Evolutionary conservation across 768 basidiomycete genomes (phyloP).

Genomic region (Tylopilus vinaceipallidus): DNA sequence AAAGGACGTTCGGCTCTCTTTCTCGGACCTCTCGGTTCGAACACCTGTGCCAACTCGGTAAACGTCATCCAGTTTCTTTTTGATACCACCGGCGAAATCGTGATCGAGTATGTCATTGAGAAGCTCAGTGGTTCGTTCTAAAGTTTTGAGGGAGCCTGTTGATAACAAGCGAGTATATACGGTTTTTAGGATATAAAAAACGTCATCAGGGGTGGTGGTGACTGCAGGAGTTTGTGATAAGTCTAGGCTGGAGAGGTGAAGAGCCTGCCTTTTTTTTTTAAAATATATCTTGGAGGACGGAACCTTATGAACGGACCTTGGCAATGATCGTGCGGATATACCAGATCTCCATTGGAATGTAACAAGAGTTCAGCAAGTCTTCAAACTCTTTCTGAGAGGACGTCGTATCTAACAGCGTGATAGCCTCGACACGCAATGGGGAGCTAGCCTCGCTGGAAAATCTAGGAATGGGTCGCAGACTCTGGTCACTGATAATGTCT

Average conservation of each 20-base stretch:
- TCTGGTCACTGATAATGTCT: constrained; percentile 2
- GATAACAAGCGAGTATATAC: constrained; percentile 77
- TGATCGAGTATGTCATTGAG: constrained; percentile 76
- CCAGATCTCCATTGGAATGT: constrained; percentile 90
- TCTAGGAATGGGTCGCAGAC: background rate
- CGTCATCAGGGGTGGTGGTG: constrained; percentile 87
- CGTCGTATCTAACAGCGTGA: constrained; percentile 43
- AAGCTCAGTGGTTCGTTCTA: constrained; percentile 58
- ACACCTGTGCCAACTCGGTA: constrained; percentile 57
- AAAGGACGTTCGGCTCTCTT: constrained; percentile 75
- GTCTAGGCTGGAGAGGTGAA: constrained; percentile 78
- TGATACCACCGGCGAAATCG: constrained; percentile 79
- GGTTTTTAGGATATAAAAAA: constrained; percentile 91
- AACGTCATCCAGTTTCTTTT: constrained; percentile 84
- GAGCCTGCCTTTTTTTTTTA: constrained; percentile 58
- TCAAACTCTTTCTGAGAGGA: constrained; percentile 60
- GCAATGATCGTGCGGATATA: constrained; percentile 84
- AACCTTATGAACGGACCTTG: constrained; percentile 52
- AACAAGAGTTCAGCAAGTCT: constrained; percentile 67
- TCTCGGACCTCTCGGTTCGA: constrained; percentile 74
- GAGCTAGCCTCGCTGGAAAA: background rate
- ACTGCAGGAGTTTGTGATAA: constrained; percentile 56
- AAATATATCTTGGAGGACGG: background rate
- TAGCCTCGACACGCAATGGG: constrained; percentile 4
- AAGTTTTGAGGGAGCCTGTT: constrained; percentile 62